Percentiles rank a stretch among this genome's conserved stretches.
These are phyloP conservation scores for Brassica napus DNA, from an alignment of 345 rosid species.

Conservation along the genomic window DNA sequence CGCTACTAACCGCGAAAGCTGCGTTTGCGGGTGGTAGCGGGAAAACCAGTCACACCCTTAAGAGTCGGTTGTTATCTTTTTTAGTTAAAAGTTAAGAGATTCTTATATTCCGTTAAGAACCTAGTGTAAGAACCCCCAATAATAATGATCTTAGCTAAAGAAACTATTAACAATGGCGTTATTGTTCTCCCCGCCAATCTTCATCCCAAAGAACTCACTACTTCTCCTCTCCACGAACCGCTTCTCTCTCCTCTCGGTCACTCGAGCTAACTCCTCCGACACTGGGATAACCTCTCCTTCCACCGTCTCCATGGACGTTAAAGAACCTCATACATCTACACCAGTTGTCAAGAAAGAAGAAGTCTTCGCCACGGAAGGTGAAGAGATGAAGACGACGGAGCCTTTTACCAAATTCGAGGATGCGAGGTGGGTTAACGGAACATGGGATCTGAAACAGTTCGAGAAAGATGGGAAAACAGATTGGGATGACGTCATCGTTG, in stretches of 20 bases:
- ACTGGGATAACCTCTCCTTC: conserved; percentile 54
- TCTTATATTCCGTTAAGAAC: too few species aligned
- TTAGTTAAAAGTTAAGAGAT: too few species aligned
- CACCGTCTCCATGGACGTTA: conserved; percentile 16
- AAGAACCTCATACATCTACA: conserved; percentile 14
- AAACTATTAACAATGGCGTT: conserved; percentile 42
- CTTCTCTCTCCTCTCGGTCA: conserved; percentile 34
- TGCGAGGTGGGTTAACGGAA: conserved; percentile 79
- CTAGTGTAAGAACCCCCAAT: too few species aligned
- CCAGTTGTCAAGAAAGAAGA: conserved; percentile 4
- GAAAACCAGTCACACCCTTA: too few species aligned
- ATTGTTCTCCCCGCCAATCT: conserved; percentile 48
- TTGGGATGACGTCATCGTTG: conserved; percentile 94
- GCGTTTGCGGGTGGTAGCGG: too few species aligned
- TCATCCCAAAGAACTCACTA: conserved; percentile 39
- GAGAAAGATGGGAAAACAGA: conserved; percentile 60
- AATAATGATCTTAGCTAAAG: neutral
- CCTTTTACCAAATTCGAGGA: conserved; percentile 55
- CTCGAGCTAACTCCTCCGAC: conserved; percentile 49
- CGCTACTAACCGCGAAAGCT: too few species aligned
- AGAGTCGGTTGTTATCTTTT: too few species aligned
- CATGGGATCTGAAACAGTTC: conserved; percentile 88
- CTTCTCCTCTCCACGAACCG: conserved; percentile 44
- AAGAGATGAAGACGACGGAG: conserved; percentile 42
- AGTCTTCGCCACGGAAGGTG: neutral